Conservation (phyloP, 306 rosid species). For the Vachellia collinsii region DNA sequence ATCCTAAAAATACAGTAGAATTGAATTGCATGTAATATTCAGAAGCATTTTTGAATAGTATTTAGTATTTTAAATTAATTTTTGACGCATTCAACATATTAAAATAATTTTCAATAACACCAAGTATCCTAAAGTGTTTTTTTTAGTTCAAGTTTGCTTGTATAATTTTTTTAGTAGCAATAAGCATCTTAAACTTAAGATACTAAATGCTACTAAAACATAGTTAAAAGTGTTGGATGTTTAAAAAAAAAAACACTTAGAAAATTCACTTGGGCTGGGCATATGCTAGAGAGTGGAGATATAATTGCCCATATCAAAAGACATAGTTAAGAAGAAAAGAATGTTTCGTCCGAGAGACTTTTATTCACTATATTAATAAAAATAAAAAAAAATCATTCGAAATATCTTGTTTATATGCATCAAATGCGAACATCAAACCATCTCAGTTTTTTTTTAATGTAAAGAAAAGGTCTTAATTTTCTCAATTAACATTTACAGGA, state of each 20-base stretch:
- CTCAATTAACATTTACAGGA: neutral
- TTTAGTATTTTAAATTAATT: no score
- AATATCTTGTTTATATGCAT: neutral
- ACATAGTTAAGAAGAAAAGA: neutral
- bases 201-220: neutral
- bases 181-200: no score
- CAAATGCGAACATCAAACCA: neutral
- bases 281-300: neutral
- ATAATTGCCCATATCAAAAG: neutral
- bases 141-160: no score
- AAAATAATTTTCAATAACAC: no score
- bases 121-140: no score
- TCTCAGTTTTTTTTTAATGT: neutral
- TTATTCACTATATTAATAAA: neutral
- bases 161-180: neutral
- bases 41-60: no score
- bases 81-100: no score
- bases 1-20: neutral
- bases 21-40: no score
- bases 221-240: no score
- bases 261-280: neutral
- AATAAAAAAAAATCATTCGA: neutral
- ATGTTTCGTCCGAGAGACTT: neutral
- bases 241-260: no score
- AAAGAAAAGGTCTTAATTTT: neutral